Conservation (phyloP, 306 rosid species). For the Rubus parviflorus region DNA sequence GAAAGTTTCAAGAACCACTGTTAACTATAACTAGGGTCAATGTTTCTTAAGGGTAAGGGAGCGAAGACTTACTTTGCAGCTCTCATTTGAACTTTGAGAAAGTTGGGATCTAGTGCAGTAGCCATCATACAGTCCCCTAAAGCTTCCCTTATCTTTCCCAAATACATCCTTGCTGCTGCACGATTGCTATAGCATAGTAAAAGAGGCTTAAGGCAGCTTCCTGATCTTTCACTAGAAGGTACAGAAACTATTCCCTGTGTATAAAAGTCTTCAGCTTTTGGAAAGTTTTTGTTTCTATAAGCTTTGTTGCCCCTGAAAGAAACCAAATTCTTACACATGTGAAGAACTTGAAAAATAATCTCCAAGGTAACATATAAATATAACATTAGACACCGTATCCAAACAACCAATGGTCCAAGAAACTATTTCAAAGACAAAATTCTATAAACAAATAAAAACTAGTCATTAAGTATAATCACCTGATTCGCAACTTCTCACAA, state of each 20-base stretch:
- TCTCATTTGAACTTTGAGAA: slow-evolving; percentile 74
- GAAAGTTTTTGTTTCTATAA: slow-evolving; percentile 63
- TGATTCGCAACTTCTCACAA: slow-evolving; percentile 79
- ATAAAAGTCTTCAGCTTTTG: slow-evolving; percentile 80
- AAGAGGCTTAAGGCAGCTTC: slow-evolving; percentile 59
- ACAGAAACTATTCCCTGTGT: slow-evolving; percentile 73
- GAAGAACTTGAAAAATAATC: slow-evolving; percentile 18
- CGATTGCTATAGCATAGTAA: slow-evolving; percentile 87
- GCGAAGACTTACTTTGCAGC: slow-evolving; percentile 71
- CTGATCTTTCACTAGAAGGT: slow-evolving; percentile 62
- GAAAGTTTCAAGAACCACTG: neutral
- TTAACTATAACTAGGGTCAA: neutral
- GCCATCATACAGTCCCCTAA: slow-evolving; percentile 75
- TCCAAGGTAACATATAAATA: slow-evolving; percentile 13
- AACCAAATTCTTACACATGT: slow-evolving; percentile 24
- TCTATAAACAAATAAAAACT: neutral
- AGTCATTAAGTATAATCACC: slow-evolving; percentile 40
- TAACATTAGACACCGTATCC: slow-evolving; percentile 11
- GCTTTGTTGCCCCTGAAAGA: slow-evolving; percentile 79
- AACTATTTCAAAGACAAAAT: slow-evolving; percentile 9
- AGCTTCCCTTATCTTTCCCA: slow-evolving; percentile 83
- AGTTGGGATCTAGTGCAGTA: slow-evolving; percentile 63
- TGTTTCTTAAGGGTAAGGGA: neutral
- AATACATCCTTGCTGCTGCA: slow-evolving; percentile 73
- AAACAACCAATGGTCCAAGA: slow-evolving; percentile 22